Conservation (phyloP, 192 early-diverging fungal genomes). For the Oehlia diaphana region DNA sequence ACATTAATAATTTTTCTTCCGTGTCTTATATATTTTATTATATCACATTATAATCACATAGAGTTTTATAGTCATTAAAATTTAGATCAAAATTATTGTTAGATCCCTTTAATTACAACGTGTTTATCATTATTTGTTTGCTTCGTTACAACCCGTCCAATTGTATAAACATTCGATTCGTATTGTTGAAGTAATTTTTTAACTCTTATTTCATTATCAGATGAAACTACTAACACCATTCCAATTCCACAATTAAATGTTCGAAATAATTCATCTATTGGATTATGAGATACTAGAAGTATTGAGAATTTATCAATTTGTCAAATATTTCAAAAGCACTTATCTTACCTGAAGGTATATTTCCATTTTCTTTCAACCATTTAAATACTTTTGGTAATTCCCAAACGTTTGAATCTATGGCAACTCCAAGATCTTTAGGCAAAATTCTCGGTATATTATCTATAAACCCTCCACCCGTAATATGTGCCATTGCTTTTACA, state of each 20-base stretch:
- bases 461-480: slow-evolving; percentile 97
- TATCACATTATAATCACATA: too few species aligned
- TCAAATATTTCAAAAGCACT: not conserved
- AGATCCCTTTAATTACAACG: slow-evolving; percentile 42
- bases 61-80: too few species aligned
- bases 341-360: slow-evolving; percentile 59
- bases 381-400: slow-evolving; percentile 89
- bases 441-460: slow-evolving; percentile 98
- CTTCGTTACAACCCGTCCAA: slow-evolving; percentile 64
- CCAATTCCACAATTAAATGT: slow-evolving; percentile 99
- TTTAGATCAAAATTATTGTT: not conserved
- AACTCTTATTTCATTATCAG: slow-evolving; percentile 62
- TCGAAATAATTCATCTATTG: slow-evolving; percentile 84
- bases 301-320: not conserved
- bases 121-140: slow-evolving; percentile 51
- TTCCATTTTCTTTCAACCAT: slow-evolving; percentile 89
- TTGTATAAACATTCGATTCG: slow-evolving; percentile 61
- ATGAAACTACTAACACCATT: slow-evolving; percentile 88
- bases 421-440: slow-evolving; percentile 77
- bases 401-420: slow-evolving; percentile 81
- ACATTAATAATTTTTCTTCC: too few species aligned
- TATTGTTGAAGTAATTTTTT: slow-evolving; percentile 54
- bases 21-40: too few species aligned
- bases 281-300: slow-evolving; percentile 27
- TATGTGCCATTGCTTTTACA: slow-evolving; percentile 97